A percentile compares a stretch with the other conserved stretches of the same genome.
These are phyloP conservation scores for Codiaeum variegatum DNA, from an alignment of 441 rosid species.

Conservation along the genomic window DNA sequence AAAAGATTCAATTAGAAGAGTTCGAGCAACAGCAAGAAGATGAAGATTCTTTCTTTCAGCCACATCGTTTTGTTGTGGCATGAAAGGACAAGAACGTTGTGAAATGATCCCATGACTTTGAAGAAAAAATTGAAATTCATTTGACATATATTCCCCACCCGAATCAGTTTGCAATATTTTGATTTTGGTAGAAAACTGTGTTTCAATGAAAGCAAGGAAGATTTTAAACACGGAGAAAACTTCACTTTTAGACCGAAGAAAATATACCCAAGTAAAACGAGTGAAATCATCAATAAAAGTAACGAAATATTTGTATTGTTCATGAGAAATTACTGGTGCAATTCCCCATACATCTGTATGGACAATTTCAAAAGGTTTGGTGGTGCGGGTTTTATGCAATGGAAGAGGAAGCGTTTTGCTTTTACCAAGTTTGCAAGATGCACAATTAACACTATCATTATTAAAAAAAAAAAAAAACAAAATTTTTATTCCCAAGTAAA, in stretches of 20 bases:
- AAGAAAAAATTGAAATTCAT: neutral
- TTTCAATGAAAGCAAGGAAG: neutral
- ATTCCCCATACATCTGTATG: too few relatives aligned
- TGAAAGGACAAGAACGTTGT: neutral
- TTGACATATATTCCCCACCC: neutral
- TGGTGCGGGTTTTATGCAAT: too few relatives aligned
- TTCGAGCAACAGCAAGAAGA: conserved; percentile 7
- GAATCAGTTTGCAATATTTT: neutral
- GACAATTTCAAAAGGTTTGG: neutral
- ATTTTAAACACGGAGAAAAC: neutral
- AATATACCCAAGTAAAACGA: too few relatives aligned
- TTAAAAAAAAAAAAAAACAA: neutral
- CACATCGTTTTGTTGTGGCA: conserved; percentile 14
- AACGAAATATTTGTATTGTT: too few relatives aligned
- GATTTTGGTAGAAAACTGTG: neutral
- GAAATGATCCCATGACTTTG: neutral
- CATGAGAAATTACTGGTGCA: too few relatives aligned
- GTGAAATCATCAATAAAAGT: too few relatives aligned
- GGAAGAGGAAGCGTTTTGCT: too few relatives aligned
- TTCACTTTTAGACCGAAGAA: too few relatives aligned
- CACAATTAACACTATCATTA: neutral
- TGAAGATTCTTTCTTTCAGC: conserved; percentile 13
- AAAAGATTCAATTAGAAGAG: too few relatives aligned
- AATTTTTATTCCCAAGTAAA: neutral
- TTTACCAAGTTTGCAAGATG: neutral